Evolutionary conservation across 2,329 filamentous ascomycete species (phyloP).

Genomic region (Botryotinia globosa): DNA sequence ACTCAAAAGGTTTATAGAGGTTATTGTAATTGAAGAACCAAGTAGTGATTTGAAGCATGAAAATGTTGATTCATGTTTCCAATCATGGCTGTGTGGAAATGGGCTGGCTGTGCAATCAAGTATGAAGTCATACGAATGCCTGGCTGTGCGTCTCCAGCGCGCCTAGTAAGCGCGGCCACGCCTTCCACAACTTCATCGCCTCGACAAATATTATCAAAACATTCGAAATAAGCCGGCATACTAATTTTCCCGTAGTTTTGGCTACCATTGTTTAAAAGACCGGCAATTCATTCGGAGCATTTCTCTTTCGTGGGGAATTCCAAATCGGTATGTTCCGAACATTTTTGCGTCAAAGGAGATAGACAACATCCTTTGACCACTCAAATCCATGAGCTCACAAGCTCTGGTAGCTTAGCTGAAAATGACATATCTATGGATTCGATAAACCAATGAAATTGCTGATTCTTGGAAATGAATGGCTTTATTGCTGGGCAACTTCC

Average conservation of each 20-base stretch:
- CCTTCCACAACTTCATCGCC: not conserved
- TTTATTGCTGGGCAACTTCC: constrained; percentile 5
- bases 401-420: not conserved
- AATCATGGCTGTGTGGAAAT: not conserved
- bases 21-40: not conserved
- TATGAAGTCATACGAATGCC: constrained; percentile 1
- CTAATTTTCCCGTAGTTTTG: no score
- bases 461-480: not conserved
- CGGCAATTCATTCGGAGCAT: not conserved
- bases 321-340: not conserved
- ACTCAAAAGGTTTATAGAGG: not conserved
- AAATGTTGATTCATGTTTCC: not conserved
- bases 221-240: not conserved
- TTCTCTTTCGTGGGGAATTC: not conserved
- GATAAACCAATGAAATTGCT: not conserved
- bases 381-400: not conserved
- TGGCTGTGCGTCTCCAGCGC: not conserved
- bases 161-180: not conserved
- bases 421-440: not conserved
- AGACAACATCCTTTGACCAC: not conserved
- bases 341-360: not conserved
- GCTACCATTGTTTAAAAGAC: not conserved
- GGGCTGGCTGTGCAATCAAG: not conserved
- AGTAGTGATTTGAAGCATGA: not conserved
- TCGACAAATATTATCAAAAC: not conserved